Conservation (phyloP, 805 yeast species). For the Sugiyamaella chiloensis region DNA sequence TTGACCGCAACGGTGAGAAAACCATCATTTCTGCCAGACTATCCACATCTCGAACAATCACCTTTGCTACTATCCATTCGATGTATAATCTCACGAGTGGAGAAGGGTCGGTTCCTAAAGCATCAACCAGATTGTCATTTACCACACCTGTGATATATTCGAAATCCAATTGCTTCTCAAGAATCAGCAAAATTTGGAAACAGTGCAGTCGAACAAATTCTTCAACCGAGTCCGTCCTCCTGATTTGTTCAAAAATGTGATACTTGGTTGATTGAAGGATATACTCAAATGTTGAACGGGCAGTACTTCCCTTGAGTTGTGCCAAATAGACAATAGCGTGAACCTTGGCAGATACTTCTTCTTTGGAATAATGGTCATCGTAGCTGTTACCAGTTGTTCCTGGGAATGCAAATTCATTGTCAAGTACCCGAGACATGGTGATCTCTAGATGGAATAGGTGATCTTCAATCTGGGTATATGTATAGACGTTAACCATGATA, state of each 20-base stretch:
- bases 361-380: conserved; percentile 49
- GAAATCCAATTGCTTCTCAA: conserved; percentile 35
- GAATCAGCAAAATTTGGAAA: conserved; percentile 48
- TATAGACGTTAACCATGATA: conserved; percentile 45
- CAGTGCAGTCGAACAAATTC: conserved; percentile 63
- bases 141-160: conserved; percentile 30
- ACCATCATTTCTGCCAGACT: conserved; percentile 20
- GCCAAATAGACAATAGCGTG: conserved; percentile 48
- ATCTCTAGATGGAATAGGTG: conserved; percentile 60
- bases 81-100: conserved; percentile 71
- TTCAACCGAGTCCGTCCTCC: conserved; percentile 64
- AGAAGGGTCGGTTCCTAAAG: conserved; percentile 63
- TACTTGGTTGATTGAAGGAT: conserved; percentile 39
- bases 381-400: conserved; percentile 41
- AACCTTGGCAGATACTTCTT: conserved; percentile 54
- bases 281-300: conserved; percentile 22
- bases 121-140: conserved; percentile 30
- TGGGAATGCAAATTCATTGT: conserved; percentile 24
- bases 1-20: conserved; percentile 21
- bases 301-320: conserved; percentile 8
- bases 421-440: conserved; percentile 52
- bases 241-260: conserved; percentile 48
- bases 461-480: conserved; percentile 51
- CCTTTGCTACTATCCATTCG: conserved; percentile 70
- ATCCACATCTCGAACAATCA: conserved; percentile 34